phyloP scores from a whole-genome alignment of 306 rosid species.

The Hylodesmum podocarpum region DNA sequence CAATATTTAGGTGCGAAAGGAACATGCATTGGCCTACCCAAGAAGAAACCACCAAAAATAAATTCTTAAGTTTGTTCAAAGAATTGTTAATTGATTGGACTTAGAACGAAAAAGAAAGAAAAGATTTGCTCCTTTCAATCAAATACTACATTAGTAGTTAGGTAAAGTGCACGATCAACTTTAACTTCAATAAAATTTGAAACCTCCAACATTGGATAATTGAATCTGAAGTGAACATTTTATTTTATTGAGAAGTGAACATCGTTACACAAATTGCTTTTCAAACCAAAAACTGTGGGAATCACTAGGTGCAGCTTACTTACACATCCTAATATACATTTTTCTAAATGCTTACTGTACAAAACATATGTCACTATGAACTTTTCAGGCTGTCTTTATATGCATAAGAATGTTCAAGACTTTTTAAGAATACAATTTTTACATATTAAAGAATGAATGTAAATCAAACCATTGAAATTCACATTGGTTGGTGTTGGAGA shows the following conservation, averaged over 20 bases:
- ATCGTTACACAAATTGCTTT: background rate
- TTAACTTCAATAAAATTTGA: background rate
- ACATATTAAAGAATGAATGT: constrained; percentile 25
- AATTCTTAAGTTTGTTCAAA: background rate
- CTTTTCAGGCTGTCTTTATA: background rate
- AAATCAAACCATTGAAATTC: constrained; percentile 10
- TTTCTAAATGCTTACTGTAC: constrained; percentile 2
- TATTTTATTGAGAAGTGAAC: too few relatives aligned
- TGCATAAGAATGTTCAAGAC: background rate
- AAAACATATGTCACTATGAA: background rate
- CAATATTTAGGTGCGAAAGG: background rate
- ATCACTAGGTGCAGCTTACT: background rate
- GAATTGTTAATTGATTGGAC: background rate
- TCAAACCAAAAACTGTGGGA: background rate
- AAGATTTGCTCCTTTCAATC: background rate
- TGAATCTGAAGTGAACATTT: constrained; percentile 20
- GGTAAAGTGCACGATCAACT: background rate
- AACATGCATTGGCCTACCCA: background rate
- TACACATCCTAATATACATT: constrained; percentile 27
- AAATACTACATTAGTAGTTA: background rate
- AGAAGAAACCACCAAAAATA: background rate
- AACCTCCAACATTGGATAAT: background rate
- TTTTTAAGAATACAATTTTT: background rate
- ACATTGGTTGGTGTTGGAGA: constrained; percentile 31
- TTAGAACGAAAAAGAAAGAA: background rate